These are phyloP conservation scores for Kazachstania kunashirensis DNA, from an alignment of 805 yeast species.

Conservation along the genomic window DNA sequence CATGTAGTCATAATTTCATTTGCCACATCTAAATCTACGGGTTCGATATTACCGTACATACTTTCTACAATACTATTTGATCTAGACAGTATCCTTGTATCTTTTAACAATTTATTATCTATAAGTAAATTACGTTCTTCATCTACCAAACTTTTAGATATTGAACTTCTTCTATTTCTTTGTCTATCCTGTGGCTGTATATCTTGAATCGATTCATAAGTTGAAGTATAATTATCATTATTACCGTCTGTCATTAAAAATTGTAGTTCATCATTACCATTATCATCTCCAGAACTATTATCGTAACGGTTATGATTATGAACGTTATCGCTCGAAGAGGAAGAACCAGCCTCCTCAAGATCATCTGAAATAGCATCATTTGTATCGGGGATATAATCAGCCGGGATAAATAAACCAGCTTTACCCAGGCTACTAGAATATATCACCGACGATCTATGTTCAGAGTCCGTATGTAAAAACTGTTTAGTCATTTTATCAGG, in stretches of 20 bases:
- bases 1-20: slow-evolving; percentile 21
- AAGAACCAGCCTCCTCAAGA: slow-evolving; percentile 7
- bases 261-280: background rate
- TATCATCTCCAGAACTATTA: slow-evolving; percentile 1
- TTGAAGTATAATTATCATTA: background rate
- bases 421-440: slow-evolving; percentile 29
- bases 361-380: slow-evolving; percentile 7
- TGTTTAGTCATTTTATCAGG: slow-evolving; percentile 18
- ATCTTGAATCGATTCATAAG: background rate
- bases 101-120: slow-evolving; percentile 22
- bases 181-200: background rate
- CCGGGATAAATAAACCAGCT: slow-evolving; percentile 25
- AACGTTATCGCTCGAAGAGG: slow-evolving; percentile 1
- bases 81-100: background rate
- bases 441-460: slow-evolving; percentile 26
- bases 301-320: background rate
- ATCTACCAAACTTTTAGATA: slow-evolving; percentile 17
- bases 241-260: background rate
- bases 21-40: slow-evolving; percentile 6
- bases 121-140: slow-evolving; percentile 29
- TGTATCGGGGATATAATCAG: slow-evolving; percentile 20
- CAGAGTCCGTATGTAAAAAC: slow-evolving; percentile 21
- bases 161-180: slow-evolving; percentile 5
- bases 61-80: slow-evolving; percentile 5
- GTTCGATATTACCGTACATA: slow-evolving; percentile 9